Conservation (phyloP, 2,329 filamentous ascomycete genomes). For the Neofusicoccum sp. region DNA sequence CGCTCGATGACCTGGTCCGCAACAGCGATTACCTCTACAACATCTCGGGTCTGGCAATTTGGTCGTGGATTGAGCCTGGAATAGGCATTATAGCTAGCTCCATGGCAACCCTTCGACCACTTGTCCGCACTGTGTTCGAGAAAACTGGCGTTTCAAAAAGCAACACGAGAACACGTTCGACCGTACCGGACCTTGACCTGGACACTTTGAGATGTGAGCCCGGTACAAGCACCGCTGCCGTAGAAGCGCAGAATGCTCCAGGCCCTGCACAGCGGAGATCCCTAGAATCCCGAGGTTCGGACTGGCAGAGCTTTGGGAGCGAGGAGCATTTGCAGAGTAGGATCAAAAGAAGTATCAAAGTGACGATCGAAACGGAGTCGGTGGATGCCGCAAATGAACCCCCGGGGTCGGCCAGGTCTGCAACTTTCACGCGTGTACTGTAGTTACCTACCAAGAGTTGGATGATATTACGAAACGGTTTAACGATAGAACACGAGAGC, state of each 20-base stretch:
- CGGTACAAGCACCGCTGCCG: neutral
- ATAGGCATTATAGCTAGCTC: constrained; percentile 46
- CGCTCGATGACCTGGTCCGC: neutral
- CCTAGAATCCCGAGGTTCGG: neutral
- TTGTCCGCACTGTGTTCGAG: constrained; percentile 38
- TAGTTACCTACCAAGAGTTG: too few relatives aligned
- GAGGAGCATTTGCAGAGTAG: neutral
- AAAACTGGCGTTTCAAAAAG: constrained; percentile 22
- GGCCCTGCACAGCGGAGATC: neutral
- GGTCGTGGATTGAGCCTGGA: constrained; percentile 33
- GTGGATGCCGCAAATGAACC: neutral
- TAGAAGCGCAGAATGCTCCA: neutral
- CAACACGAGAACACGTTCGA: neutral
- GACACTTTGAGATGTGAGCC: neutral
- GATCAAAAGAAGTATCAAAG: constrained; percentile 7
- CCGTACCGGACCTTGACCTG: neutral
- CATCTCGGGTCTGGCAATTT: constrained; percentile 9
- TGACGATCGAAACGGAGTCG: neutral
- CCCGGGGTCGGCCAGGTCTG: too few relatives aligned
- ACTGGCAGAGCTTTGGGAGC: constrained; percentile 9
- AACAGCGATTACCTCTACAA: constrained; percentile 4
- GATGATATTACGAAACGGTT: too few relatives aligned
- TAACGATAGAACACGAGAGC: too few relatives aligned
- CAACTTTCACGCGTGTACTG: too few relatives aligned
- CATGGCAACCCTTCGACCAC: constrained; percentile 50